Conservation (phyloP, 441 rosid genomes). For the Erysimum cheiri region DNA sequence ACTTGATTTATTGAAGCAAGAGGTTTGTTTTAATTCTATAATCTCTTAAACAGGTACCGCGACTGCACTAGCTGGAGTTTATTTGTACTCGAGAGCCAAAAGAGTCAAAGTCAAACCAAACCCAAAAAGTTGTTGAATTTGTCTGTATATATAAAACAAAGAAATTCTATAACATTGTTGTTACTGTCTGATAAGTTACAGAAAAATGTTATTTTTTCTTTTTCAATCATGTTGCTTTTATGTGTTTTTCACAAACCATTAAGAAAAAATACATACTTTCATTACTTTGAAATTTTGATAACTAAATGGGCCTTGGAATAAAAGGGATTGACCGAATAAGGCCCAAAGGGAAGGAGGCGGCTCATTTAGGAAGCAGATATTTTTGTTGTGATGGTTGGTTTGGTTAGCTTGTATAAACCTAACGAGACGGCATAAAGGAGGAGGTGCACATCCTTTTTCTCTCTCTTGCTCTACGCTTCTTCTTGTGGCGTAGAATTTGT, state of each 20-base stretch:
- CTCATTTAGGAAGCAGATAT: conserved; percentile 12
- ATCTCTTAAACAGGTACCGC: conserved; percentile 54
- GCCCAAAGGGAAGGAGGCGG: conserved; percentile 38
- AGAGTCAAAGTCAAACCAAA: conserved; percentile 48
- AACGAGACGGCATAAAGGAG: conserved; percentile 11
- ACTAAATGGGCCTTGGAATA: conserved; percentile 4
- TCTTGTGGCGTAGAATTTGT: conserved; percentile 42
- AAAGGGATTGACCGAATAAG: background rate
- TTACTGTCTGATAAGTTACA: no score
- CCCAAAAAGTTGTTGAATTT: conserved; percentile 40
- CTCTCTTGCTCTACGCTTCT: conserved; percentile 35
- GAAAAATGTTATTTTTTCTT: no score
- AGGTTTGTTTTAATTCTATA: background rate
- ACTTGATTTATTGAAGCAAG: background rate
- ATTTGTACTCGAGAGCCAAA: conserved; percentile 58
- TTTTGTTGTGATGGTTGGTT: conserved; percentile 1
- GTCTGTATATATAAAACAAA: no score
- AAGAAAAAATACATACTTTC: background rate
- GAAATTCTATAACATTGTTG: no score
- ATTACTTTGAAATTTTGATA: no score
- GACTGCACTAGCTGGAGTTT: conserved; percentile 67
- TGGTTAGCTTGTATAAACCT: conserved; percentile 38
- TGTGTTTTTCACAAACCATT: background rate
- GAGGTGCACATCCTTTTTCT: background rate
- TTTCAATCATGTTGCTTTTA: background rate